phyloP scores from a whole-genome alignment of 495 filamentous ascomycete genomes.

The Lepraria neglecta region DNA sequence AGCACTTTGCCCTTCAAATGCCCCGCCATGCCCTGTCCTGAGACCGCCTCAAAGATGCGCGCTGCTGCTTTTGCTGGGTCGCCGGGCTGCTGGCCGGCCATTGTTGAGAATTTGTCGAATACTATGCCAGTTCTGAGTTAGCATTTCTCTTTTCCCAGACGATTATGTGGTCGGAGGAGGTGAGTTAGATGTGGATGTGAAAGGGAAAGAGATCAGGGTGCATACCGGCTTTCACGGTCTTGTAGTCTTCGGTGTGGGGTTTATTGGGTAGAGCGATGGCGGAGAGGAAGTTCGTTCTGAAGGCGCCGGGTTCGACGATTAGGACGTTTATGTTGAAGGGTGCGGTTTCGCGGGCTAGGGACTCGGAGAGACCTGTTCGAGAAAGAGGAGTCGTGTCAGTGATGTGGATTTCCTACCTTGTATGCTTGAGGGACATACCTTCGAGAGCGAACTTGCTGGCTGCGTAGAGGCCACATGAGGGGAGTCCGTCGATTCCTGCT shows the following conservation, averaged over 20 bases:
- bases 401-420: too few relatives aligned
- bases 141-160: too few relatives aligned
- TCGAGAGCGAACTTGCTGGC: conserved; percentile 36
- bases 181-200: background rate
- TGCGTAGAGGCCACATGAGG: conserved; percentile 29
- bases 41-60: conserved; percentile 43
- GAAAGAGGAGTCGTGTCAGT: background rate
- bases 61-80: conserved; percentile 41
- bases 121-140: too few relatives aligned
- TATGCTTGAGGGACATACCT: background rate
- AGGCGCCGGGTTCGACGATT: conserved; percentile 36
- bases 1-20: conserved; percentile 27
- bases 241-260: conserved; percentile 24
- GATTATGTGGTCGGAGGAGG: too few relatives aligned
- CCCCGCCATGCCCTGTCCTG: conserved; percentile 7
- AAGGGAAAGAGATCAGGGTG: background rate
- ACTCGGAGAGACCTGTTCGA: conserved; percentile 25
- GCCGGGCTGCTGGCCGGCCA: conserved; percentile 20
- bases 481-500: conserved; percentile 22
- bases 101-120: too few relatives aligned
- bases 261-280: conserved; percentile 21
- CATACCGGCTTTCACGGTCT: background rate
- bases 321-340: conserved; percentile 33
- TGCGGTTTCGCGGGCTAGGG: conserved; percentile 28
- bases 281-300: conserved; percentile 32